Conservation (phyloP, 345 rosid species). For the Pugionium dolabratum region DNA sequence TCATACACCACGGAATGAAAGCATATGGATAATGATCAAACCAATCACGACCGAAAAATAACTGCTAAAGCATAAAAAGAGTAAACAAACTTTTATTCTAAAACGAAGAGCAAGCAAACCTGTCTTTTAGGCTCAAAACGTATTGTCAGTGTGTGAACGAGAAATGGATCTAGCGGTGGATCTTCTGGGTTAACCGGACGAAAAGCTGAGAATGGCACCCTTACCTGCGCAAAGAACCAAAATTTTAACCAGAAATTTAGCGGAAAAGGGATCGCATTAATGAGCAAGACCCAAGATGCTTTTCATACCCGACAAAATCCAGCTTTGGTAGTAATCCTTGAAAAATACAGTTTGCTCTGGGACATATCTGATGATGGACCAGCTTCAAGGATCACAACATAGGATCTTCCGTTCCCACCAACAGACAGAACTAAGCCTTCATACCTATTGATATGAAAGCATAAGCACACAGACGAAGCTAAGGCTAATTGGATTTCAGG, state of each 20-base stretch:
- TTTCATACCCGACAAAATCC: slow-evolving; percentile 85
- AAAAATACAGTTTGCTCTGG: slow-evolving; percentile 83
- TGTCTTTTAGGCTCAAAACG: slow-evolving; percentile 98
- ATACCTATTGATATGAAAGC: slow-evolving; percentile 47
- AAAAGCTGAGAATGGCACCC: slow-evolving; percentile 90
- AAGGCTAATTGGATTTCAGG: slow-evolving; percentile 1
- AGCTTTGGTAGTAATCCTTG: slow-evolving; percentile 86
- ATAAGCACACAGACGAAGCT: slow-evolving; percentile 15
- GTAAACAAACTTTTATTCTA: too few relatives aligned
- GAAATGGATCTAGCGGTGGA: slow-evolving; percentile 91
- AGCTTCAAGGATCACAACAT: slow-evolving; percentile 89
- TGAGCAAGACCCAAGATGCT: slow-evolving; percentile 5
- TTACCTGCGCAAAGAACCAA: slow-evolving; percentile 63
- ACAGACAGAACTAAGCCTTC: slow-evolving; percentile 93
- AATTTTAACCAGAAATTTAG: slow-evolving; percentile 14
- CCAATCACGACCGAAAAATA: background rate
- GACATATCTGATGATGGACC: slow-evolving; percentile 87
- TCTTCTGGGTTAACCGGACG: slow-evolving; percentile 97
- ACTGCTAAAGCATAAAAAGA: background rate
- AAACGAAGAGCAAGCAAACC: slow-evolving; percentile 47
- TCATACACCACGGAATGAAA: background rate
- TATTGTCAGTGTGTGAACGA: slow-evolving; percentile 84
- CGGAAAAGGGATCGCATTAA: background rate
- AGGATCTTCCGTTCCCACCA: slow-evolving; percentile 97
- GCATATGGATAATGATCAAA: background rate